A percentile compares a stretch with the other conserved stretches of the same genome.
Conservation (phyloP, 2,329 filamentous ascomycete genomes). For the Zymoseptoria ardabiliae region DNA sequence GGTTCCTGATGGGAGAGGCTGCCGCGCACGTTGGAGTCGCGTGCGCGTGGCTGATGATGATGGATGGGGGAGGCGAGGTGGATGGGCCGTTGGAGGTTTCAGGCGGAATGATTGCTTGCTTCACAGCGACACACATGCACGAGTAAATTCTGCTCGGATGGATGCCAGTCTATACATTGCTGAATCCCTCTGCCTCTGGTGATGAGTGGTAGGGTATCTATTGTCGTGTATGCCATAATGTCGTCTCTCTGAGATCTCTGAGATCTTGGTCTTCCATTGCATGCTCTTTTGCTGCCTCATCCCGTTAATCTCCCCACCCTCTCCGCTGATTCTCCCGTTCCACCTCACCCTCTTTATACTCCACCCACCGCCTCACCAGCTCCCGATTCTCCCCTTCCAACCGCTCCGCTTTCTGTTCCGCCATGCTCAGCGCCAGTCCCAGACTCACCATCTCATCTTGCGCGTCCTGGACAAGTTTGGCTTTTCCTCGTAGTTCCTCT, state of each 20-base stretch:
- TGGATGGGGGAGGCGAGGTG: too few relatives aligned
- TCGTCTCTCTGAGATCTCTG: too few relatives aligned
- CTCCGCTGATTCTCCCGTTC: constrained; percentile 65
- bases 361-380: constrained; percentile 86
- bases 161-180: too few relatives aligned
- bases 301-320: neutral
- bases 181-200: too few relatives aligned
- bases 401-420: constrained; percentile 66
- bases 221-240: too few relatives aligned
- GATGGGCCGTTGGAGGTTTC: too few relatives aligned
- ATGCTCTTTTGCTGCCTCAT: too few relatives aligned
- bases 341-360: constrained; percentile 74
- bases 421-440: constrained; percentile 80
- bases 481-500: constrained; percentile 77
- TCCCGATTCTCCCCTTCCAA: constrained; percentile 79
- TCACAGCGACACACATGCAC: too few relatives aligned
- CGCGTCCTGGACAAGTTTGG: constrained; percentile 74
- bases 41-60: neutral
- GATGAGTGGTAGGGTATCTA: too few relatives aligned
- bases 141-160: too few relatives aligned
- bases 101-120: too few relatives aligned
- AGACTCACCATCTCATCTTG: constrained; percentile 89
- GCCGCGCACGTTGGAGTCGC: neutral
- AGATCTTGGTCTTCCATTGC: too few relatives aligned
- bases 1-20: neutral